Evolutionary conservation across 1,139 yeast species (phyloP), one percentile per base, ranked within the genome.

Genomic region (Debaryomyces fabryi): DNA sequence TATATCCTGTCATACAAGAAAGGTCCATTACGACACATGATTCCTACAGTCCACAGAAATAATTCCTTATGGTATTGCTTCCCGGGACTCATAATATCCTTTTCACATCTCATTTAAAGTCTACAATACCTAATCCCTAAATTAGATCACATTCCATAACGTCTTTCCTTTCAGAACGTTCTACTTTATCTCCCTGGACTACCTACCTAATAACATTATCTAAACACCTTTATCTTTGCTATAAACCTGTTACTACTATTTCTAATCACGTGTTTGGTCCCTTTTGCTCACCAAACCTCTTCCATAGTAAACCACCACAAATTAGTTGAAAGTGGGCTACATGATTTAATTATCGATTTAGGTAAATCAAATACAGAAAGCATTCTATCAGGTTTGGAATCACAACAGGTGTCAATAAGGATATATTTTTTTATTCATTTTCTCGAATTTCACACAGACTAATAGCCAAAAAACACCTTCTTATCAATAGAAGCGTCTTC

Each of bases 401-500:
- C 23, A 16, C 20, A 2, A 20, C n/a, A n/a, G 38, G 13, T 12
- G 25, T 20, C 15, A 20, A 35, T 3, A 10, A n/a, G 8, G 16
- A 35, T 7, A 35, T 21, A 35, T 12, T 12, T 27, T 27, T 27
- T 12, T 12, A 27, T 27, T n/a, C 30, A 27, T 27, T 27, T 27
- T n/a, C 13, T 7, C 25, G 16, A 35, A 35, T 12, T 35, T 20
- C 4, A 25, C 38, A 21, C 38, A 20, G 6, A 20, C 7, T 16
- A 12, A 40, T 16, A 40, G 3, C 12, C 29, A 32, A 10, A 13
- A n/a, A 30, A 30, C 29, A 20, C 37, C 27, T 7, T 16, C 18
- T 35, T 23, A 40, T 30, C 36, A 18, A 16, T 15, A 40, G 16
- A n/a, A 40, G 43, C 33, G 27, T 35, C 15, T n/a, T 20, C 38